A percentile compares a stretch with the other conserved stretches of the same genome.
These are phyloP conservation scores for Pezicula rhizophila DNA, from an alignment of 2,329 filamentous ascomycete species.

Conservation along the genomic window DNA sequence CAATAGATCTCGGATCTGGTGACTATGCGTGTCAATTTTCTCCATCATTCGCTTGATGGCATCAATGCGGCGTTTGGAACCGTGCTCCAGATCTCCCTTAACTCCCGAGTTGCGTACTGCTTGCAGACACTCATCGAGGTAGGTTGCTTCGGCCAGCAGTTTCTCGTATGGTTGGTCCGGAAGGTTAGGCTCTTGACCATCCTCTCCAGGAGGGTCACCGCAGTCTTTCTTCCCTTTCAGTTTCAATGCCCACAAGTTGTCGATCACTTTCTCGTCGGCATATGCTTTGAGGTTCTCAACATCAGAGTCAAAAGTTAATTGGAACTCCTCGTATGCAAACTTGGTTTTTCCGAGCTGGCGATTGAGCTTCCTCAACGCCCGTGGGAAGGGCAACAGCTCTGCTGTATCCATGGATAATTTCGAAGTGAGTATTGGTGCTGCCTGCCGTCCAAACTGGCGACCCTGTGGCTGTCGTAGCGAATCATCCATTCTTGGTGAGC, in stretches of 20 bases:
- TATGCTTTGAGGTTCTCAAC: conserved; percentile 10
- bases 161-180: neutral
- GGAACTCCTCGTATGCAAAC: conserved; percentile 16
- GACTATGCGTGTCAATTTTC: conserved; percentile 9
- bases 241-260: conserved; percentile 12
- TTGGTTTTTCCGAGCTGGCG: conserved; percentile 13
- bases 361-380: conserved; percentile 11
- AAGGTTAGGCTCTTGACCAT: neutral
- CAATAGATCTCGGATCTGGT: conserved; percentile 14
- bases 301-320: conserved; percentile 13
- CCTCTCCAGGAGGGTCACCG: neutral
- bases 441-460: too few relatives aligned
- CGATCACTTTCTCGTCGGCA: conserved; percentile 7
- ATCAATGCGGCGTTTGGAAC: conserved; percentile 5
- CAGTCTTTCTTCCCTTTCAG: conserved; percentile 10
- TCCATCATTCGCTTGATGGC: conserved; percentile 10
- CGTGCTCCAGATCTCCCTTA: neutral
- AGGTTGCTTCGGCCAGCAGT: conserved; percentile 1
- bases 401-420: neutral
- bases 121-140: conserved; percentile 1
- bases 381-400: conserved; percentile 5
- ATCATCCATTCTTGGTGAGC: neutral
- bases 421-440: neutral
- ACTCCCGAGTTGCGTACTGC: neutral
- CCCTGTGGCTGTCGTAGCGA: too few relatives aligned